phyloP scores from a whole-genome alignment of 768 basidiomycete species.

The Ephemerocybe angulata region DNA sequence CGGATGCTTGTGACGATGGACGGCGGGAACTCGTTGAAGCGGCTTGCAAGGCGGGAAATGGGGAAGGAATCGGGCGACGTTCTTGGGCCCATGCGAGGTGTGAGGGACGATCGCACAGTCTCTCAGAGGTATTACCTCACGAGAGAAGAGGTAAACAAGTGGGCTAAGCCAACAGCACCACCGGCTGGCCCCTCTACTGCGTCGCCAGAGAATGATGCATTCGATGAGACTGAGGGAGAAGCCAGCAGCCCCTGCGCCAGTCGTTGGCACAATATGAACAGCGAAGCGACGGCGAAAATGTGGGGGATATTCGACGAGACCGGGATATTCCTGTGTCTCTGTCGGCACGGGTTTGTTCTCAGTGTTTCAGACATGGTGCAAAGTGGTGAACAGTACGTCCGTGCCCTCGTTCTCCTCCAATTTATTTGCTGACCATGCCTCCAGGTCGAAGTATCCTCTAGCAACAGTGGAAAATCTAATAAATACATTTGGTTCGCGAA shows the following conservation, averaged over 20 bases:
- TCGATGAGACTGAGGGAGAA: not conserved
- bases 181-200: not conserved
- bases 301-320: conserved; percentile 33
- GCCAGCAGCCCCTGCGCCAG: not conserved
- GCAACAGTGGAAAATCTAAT: too few relatives aligned
- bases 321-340: conserved; percentile 25
- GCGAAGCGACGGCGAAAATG: conserved; percentile 15
- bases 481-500: too few relatives aligned
- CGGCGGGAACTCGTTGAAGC: conserved; percentile 25
- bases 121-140: not conserved
- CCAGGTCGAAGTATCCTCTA: too few relatives aligned
- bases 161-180: too few relatives aligned
- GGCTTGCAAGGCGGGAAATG: not conserved
- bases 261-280: conserved; percentile 14
- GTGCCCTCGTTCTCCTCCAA: not conserved
- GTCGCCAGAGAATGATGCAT: not conserved
- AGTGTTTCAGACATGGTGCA: conserved; percentile 24
- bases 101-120: not conserved
- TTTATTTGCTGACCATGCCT: not conserved
- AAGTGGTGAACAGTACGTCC: conserved; percentile 26
- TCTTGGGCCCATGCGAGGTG: not conserved
- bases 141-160: not conserved
- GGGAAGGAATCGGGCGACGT: not conserved
- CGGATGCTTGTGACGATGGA: conserved; percentile 24
- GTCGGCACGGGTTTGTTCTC: conserved; percentile 26